phyloP scores from a whole-genome alignment of 257 asterid species.

The Ocimum tenuiflorum region DNA sequence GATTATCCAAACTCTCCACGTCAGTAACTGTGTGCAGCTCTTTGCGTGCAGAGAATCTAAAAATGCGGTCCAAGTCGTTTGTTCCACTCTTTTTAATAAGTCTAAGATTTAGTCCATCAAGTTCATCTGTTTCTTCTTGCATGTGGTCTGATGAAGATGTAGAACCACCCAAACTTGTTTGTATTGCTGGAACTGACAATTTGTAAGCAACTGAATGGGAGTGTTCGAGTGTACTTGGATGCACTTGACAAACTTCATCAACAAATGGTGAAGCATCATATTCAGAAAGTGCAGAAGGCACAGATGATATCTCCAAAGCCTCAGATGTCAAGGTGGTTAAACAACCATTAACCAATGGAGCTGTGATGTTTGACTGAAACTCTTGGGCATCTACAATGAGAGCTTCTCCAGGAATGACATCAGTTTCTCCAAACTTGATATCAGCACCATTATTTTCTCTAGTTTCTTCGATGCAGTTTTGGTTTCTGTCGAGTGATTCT shows the following conservation, averaged over 20 bases:
- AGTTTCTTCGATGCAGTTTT: constrained; percentile 25
- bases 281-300: constrained; percentile 22
- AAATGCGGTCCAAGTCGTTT: constrained; percentile 28
- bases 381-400: constrained; percentile 24
- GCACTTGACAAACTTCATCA: constrained; percentile 30
- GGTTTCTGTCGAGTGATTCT: constrained; percentile 20
- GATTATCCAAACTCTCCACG: constrained; percentile 38
- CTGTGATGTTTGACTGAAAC: constrained; percentile 26
- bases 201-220: constrained; percentile 28
- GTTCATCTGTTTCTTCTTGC: constrained; percentile 28
- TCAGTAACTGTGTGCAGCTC: constrained; percentile 62
- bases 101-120: constrained; percentile 27
- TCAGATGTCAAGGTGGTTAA: constrained; percentile 28
- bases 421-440: constrained; percentile 21
- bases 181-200: constrained; percentile 25
- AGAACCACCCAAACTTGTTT: constrained; percentile 24
- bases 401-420: constrained; percentile 26
- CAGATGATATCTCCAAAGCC: constrained; percentile 24
- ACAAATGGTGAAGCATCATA: constrained; percentile 22
- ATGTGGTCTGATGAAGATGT: constrained; percentile 28
- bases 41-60: constrained; percentile 40
- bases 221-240: constrained; percentile 28
- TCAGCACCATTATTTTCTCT: constrained; percentile 27
- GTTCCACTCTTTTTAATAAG: constrained; percentile 25
- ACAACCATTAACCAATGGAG: constrained; percentile 30